phyloP scores from a whole-genome alignment of 192 early-diverging fungal genomes.

The Coemansia furcata region DNA sequence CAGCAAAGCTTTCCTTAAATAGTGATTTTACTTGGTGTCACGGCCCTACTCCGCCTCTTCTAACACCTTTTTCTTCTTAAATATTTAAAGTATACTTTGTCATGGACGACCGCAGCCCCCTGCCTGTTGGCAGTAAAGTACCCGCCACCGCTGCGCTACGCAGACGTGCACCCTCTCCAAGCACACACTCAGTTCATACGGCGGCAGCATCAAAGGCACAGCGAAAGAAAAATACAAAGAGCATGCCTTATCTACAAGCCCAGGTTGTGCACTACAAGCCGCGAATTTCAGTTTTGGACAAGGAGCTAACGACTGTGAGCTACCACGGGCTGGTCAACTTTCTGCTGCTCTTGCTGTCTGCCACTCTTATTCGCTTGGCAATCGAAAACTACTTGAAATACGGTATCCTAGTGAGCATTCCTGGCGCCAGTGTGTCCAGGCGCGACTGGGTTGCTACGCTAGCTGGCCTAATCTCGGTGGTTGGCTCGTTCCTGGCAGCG shows the following conservation, averaged over 20 bases:
- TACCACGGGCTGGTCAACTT: conserved; percentile 85
- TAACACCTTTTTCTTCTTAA: neutral
- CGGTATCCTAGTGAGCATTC: conserved; percentile 73
- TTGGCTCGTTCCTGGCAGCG: conserved; percentile 52
- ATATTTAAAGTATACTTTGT: neutral
- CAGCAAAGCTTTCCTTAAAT: neutral
- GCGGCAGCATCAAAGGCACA: neutral
- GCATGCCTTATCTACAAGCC: conserved; percentile 46
- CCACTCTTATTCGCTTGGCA: conserved; percentile 77
- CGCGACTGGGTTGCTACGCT: conserved; percentile 61
- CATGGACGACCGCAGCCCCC: neutral
- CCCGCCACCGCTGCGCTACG: neutral
- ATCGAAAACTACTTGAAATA: conserved; percentile 91
- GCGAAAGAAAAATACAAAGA: neutral
- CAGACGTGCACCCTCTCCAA: neutral
- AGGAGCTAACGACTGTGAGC: conserved; percentile 81
- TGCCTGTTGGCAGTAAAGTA: neutral
- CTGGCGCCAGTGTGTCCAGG: conserved; percentile 55
- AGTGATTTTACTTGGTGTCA: neutral
- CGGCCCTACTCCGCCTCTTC: neutral
- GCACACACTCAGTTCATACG: neutral
- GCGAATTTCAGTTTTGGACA: conserved; percentile 71
- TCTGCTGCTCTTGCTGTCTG: conserved; percentile 71
- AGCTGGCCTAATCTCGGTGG: conserved; percentile 54
- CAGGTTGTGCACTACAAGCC: conserved; percentile 62